Conservation (phyloP, 805 yeast genomes). For the Spathaspora passalidarum region DNA sequence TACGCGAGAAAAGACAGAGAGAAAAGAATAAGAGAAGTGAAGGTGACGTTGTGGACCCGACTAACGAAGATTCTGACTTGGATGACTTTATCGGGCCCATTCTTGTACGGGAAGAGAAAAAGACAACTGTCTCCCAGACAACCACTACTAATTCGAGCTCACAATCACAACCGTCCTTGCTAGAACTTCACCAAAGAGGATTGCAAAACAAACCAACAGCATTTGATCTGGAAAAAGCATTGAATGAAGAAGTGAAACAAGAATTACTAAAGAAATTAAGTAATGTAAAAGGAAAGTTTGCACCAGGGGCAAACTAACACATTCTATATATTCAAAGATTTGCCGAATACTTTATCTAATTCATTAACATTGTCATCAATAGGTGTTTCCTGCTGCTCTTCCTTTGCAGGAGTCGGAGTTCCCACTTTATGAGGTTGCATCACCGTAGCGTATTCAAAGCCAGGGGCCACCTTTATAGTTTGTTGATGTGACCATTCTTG, state of each 20-base stretch:
- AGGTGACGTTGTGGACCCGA: background rate
- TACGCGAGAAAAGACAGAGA: background rate
- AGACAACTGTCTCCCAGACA: background rate
- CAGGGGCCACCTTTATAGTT: slow-evolving; percentile 39
- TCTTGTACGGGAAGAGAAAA: background rate
- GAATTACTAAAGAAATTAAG: slow-evolving; percentile 9
- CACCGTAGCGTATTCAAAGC: slow-evolving; percentile 30
- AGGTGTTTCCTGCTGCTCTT: background rate
- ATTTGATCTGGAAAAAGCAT: slow-evolving; percentile 7
- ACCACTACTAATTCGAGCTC: background rate
- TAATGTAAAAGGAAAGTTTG: slow-evolving; percentile 8
- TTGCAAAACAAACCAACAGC: slow-evolving; percentile 4
- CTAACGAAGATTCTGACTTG: slow-evolving; percentile 2
- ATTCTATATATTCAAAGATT: slow-evolving; percentile 9
- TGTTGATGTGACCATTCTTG: slow-evolving; percentile 28
- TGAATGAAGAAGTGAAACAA: slow-evolving; percentile 11
- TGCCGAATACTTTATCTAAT: slow-evolving; percentile 27
- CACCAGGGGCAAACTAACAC: background rate
- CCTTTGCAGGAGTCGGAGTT: slow-evolving; percentile 1
- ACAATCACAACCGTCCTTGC: background rate
- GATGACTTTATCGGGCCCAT: slow-evolving; percentile 7
- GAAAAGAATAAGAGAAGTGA: background rate
- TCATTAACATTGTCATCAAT: slow-evolving; percentile 16
- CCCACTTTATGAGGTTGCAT: slow-evolving; percentile 25
- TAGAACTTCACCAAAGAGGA: slow-evolving; percentile 5